These are phyloP conservation scores for barrel medic (Medicago truncatula) DNA, from an alignment of 306 rosid genomes.

Conservation along the genomic window DNA sequence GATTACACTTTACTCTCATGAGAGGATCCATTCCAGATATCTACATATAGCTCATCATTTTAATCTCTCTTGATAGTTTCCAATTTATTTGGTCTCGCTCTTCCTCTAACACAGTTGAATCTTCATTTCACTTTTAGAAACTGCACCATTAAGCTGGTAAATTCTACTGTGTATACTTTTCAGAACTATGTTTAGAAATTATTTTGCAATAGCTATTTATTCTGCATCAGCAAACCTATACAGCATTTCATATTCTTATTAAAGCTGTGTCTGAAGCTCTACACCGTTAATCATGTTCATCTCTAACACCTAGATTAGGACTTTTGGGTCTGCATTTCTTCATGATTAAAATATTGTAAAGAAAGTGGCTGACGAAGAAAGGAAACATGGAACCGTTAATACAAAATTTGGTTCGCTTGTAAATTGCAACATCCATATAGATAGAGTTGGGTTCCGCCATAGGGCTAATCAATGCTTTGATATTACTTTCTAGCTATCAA, in stretches of 20 bases:
- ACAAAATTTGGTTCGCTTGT: constrained; percentile 2
- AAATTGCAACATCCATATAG: constrained; percentile 10
- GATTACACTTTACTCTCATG: too few relatives aligned
- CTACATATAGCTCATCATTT: neutral
- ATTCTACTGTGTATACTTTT: neutral
- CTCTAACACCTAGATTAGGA: constrained; percentile 23
- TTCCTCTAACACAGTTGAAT: neutral
- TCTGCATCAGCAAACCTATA: constrained; percentile 20
- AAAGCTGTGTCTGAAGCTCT: constrained; percentile 5
- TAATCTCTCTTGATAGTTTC: neutral
- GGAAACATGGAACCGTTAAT: neutral
- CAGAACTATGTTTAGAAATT: neutral
- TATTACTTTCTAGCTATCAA: constrained; percentile 21
- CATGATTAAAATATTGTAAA: constrained; percentile 16
- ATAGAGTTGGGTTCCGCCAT: constrained; percentile 20
- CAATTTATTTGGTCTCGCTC: neutral
- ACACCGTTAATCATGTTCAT: neutral
- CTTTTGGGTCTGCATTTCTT: constrained; percentile 9
- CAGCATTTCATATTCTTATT: constrained; percentile 18
- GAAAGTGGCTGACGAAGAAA: constrained; percentile 13
- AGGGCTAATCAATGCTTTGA: constrained; percentile 5
- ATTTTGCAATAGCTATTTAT: neutral
- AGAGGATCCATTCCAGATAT: neutral
- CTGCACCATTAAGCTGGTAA: neutral
- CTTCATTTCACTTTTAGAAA: constrained; percentile 6